Evolutionary conservation across 768 basidiomycete genomes (phyloP).

Genomic region (Pisolithus orientalis): DNA sequence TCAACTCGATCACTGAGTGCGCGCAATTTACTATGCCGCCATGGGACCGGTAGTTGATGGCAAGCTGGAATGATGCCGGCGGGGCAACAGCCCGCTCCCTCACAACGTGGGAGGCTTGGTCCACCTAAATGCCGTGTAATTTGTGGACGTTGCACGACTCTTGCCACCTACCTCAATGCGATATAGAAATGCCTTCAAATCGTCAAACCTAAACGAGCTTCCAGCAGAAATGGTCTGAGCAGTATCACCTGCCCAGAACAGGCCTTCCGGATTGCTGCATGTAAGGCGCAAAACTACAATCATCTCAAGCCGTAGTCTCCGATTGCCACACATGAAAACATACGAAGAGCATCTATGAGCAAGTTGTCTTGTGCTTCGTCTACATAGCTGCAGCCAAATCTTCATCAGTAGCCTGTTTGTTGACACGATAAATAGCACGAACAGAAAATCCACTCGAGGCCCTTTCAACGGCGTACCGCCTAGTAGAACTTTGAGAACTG

Average conservation of each 20-base stretch:
- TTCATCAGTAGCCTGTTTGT: not conserved
- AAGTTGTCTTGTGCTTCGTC: constrained; percentile 74
- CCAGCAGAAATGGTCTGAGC: constrained; percentile 74
- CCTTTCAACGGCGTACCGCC: constrained; percentile 28
- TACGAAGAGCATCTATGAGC: constrained; percentile 56
- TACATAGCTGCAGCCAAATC: constrained; percentile 39
- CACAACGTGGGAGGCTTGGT: constrained; percentile 3
- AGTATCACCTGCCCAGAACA: constrained; percentile 79
- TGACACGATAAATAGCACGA: constrained; percentile 10
- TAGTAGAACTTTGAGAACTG: constrained; percentile 34
- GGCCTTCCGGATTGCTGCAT: constrained; percentile 58
- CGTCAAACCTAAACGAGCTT: constrained; percentile 66
- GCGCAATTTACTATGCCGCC: constrained; percentile 70
- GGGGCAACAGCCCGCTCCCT: constrained; percentile 11
- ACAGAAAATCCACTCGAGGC: constrained; percentile 51
- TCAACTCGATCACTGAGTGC: constrained; percentile 53
- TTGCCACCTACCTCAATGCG: constrained; percentile 46
- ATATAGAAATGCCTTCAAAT: constrained; percentile 61
- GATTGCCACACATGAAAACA: constrained; percentile 7
- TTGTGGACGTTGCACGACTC: not conserved
- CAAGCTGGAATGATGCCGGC: constrained; percentile 48
- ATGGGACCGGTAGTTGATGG: constrained; percentile 65
- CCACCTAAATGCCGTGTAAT: constrained; percentile 11
- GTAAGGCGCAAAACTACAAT: constrained; percentile 51
- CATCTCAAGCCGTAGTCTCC: not conserved